Evolutionary conservation across 371 early-diverging fungal genomes (phyloP).

Genomic region (Mucor indicus): DNA sequence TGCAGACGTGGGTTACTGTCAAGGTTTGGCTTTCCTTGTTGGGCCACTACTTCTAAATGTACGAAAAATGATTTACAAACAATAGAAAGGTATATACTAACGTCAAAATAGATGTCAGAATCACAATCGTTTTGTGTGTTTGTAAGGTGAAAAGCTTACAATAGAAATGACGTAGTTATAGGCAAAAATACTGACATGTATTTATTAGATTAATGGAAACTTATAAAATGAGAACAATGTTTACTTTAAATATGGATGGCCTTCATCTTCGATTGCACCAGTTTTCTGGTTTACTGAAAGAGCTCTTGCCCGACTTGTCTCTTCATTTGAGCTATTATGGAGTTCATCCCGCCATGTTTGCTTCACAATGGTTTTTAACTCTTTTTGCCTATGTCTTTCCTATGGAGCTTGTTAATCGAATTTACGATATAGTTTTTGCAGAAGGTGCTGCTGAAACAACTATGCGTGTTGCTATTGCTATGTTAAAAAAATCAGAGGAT

Average conservation of each 20-base stretch:
- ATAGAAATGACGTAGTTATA: too few species aligned
- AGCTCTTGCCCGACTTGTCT: constrained; percentile 73
- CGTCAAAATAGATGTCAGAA: constrained; percentile 86
- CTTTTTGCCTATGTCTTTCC: constrained; percentile 87
- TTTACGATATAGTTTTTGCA: constrained; percentile 82
- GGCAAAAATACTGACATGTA: too few species aligned
- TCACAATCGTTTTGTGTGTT: constrained; percentile 88
- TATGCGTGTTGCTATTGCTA: constrained; percentile 85
- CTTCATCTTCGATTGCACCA: constrained; percentile 83
- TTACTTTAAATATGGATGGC: constrained; percentile 83
- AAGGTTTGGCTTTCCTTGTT: constrained; percentile 92
- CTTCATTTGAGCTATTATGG: constrained; percentile 73
- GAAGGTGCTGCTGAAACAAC: constrained; percentile 86
- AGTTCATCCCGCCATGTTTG: constrained; percentile 87
- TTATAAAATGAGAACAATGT: constrained; percentile 84
- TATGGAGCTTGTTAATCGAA: constrained; percentile 69
- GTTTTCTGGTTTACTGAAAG: constrained; percentile 76
- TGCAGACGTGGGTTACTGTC: constrained; percentile 92
- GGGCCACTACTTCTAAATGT: constrained; percentile 90
- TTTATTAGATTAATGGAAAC: constrained; percentile 88
- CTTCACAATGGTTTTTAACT: constrained; percentile 91
- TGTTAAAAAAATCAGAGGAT: constrained; percentile 74
- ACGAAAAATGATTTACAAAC: too few species aligned
- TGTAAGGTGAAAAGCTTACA: too few species aligned
- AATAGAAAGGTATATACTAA: too few species aligned